Evolutionary conservation across 2,329 filamentous ascomycete species (phyloP).

Genomic region (Sphaceloma murrayae): DNA sequence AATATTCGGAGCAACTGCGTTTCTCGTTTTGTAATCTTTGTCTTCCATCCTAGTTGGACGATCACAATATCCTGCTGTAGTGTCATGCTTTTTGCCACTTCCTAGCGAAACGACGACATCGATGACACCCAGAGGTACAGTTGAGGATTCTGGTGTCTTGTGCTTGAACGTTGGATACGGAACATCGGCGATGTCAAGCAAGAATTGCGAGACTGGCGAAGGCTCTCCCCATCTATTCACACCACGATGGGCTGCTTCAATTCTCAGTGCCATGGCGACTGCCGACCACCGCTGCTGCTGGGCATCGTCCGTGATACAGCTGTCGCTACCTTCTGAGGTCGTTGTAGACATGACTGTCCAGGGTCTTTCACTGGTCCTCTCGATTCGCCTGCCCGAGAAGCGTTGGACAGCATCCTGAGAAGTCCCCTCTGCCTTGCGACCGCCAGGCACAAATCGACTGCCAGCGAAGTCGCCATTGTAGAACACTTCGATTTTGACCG

Average conservation of each 20-base stretch:
- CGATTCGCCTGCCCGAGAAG: constrained; percentile 34
- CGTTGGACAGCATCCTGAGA: constrained; percentile 18
- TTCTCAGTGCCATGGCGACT: constrained; percentile 25
- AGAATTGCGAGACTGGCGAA: constrained; percentile 18
- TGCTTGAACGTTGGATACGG: too few species aligned
- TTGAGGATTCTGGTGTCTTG: constrained; percentile 23
- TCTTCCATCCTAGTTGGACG: constrained; percentile 21
- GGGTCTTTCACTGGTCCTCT: constrained; percentile 35
- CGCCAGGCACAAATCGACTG: constrained; percentile 25
- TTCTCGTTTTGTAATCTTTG: constrained; percentile 14
- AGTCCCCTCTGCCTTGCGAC: constrained; percentile 12
- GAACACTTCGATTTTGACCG: constrained; percentile 41
- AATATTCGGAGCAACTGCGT: too few species aligned
- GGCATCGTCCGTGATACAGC: constrained; percentile 14
- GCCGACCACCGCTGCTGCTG: constrained; percentile 30
- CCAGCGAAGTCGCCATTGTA: constrained; percentile 37
- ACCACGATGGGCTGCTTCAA: constrained; percentile 31
- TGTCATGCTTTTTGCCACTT: constrained; percentile 24
- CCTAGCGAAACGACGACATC: constrained; percentile 25
- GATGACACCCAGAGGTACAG: constrained; percentile 23
- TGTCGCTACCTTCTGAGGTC: constrained; percentile 19
- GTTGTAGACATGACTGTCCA: constrained; percentile 34
- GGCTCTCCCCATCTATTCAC: constrained; percentile 26
- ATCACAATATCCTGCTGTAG: constrained; percentile 20
- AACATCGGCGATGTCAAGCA: background rate